Percentiles rank a stretch among this genome's conserved stretches.
phyloP scores from a whole-genome alignment of 805 yeast genomes.

The Limtongozyma cylindracea region DNA sequence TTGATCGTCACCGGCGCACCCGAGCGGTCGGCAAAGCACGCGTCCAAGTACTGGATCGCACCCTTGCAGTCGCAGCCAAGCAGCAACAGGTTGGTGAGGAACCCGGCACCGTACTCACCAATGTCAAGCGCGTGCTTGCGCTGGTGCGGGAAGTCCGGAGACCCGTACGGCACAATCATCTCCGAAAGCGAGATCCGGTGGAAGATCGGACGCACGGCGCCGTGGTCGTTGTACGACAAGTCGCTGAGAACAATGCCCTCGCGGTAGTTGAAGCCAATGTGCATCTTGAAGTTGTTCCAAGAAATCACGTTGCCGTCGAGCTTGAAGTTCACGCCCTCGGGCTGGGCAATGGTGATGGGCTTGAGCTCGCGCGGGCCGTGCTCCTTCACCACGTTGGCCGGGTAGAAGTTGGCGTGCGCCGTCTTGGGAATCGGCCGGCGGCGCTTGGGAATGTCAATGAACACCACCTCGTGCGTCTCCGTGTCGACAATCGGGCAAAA shows the following conservation, averaged over 20 bases:
- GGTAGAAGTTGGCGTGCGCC: constrained; percentile 48
- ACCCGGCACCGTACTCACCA: constrained; percentile 78
- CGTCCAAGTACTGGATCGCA: constrained; percentile 62
- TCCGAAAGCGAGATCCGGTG: constrained; percentile 58
- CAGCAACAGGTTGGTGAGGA: constrained; percentile 56
- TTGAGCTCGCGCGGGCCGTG: constrained; percentile 19
- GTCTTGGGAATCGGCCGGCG: constrained; percentile 48
- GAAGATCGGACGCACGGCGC: constrained; percentile 46
- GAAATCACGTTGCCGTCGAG: constrained; percentile 43
- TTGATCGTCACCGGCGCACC: constrained; percentile 51
- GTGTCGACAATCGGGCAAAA: constrained; percentile 68
- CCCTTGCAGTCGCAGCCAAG: constrained; percentile 77
- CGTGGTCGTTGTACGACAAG: constrained; percentile 52
- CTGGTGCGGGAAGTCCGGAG: constrained; percentile 60
- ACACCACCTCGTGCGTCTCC: constrained; percentile 40
- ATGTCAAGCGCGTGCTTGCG: constrained; percentile 72
- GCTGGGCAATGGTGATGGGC: constrained; percentile 43
- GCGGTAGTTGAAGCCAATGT: constrained; percentile 66
- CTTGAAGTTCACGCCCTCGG: constrained; percentile 60
- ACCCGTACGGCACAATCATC: constrained; percentile 73
- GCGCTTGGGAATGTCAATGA: constrained; percentile 49
- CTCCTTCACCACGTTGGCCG: constrained; percentile 27
- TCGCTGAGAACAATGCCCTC: constrained; percentile 49
- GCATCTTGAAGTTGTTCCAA: constrained; percentile 62
- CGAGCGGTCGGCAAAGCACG: constrained; percentile 38